Evolutionary conservation across 371 early-diverging fungal genomes (phyloP), one percentile per base, ranked within the genome.

Genomic region (Umbelopsis sp.): DNA sequence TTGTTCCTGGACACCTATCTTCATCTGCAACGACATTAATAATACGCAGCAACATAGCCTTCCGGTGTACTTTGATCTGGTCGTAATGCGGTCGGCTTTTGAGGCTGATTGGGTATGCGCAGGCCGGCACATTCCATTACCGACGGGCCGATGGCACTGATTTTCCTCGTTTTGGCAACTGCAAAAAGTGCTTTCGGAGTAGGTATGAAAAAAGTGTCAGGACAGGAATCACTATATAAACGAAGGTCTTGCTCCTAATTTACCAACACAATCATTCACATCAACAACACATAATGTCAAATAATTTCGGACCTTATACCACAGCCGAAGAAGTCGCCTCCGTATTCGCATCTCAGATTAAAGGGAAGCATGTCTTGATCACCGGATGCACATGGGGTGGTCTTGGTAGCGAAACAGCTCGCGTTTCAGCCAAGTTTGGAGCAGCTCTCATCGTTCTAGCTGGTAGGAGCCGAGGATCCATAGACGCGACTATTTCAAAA

Each of bases 351-450:
- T 16, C 18, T 29, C 53, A 53, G 18, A 53, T 53, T 10, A 53
- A 53, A 29, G 53, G 53, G 25, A 53, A 53, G 53, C 10, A 12
- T 18, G 35, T 35, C n/a, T 18, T 57, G 29, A 35, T 57, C 16
- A 57, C 57, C 4, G 57, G 57, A 4, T 32, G 16, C n/a, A 57
- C 57, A 18, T 57, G 57, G 57, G 57, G 53, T 29, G 53, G 53
- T 11, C 9, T 53, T 11, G 53, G 53, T 22, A 25, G 25, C 11
- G 53, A 53, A 29, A 53, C 53, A 9, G 53, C 53, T 25, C 24
- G 35, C 14, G 35, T 35, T 3, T 5, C 10, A 1, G 57, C 57
- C 29, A 12, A 16, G 5, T 35, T 16, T 35, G 35, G 57, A 16
- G 57, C 57, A 8, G 12, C 29, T 7, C 35, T 57, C 35, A 35